Base-by-base conservation (phyloP, 2,329 filamentous ascomycete species). In the Rosellinia necatrix region DNA sequence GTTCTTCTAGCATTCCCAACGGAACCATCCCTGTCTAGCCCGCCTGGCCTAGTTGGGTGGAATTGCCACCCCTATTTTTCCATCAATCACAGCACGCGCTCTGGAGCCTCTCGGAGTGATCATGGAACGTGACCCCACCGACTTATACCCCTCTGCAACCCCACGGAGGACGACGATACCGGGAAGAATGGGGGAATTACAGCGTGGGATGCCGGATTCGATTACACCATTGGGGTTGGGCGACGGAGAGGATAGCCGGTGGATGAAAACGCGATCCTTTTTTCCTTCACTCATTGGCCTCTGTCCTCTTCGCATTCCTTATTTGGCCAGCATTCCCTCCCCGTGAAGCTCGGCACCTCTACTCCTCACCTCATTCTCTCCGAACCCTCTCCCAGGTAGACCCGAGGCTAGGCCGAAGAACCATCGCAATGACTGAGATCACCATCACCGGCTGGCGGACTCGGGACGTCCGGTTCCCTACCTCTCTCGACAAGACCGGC, bases 401-500 rank as follows among this genome's bases (percentile, higher is more conserved):
- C 19, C n/a, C 1, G 6, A 7, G n/a, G 30, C 27, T 49, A 6
- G 21, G 4, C 12, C 29, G 24, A 15, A 27, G 17, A 29, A 41
- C 30, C 7, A 2, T 43, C 19, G 57, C 6, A 21, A 81, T 81
- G 78, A 65, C 75, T 46, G 82, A 87, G 65, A 79, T 91, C 67
- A 90, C 84, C 56, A 90, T 91, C 70, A 91, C 86, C 51, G 83
- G 86, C 61, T 91, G 85, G 79, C 78, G 76, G 63, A 89, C 87
- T 56, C 81, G 86, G 70, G 88, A 91, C 76, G 87, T 91, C 71
- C 85, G 88, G 65, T 91, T 91, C 72, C 88, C 88, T 73, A 97
- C 92, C n/a, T 96, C 92, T 35, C 85, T 97, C 59, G 91, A 96
- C 76, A 94, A 93, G 78, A 96, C 91, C n/a, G 92, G 92, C 68